phyloP scores from a whole-genome alignment of 768 basidiomycete genomes.

The Nidularia pulvinata region DNA sequence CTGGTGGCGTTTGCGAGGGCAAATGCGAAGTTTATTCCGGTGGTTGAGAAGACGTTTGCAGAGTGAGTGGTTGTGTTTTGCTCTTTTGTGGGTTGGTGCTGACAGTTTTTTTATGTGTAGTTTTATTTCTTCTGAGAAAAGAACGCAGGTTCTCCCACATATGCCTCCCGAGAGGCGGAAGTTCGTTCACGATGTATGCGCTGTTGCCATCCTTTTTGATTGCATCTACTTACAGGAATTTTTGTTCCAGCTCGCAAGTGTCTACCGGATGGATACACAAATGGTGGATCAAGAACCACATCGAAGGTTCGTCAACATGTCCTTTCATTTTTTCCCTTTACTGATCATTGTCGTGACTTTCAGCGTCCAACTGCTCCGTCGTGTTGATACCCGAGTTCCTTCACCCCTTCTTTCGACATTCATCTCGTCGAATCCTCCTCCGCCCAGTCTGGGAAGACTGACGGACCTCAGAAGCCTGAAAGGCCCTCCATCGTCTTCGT shows the following conservation, averaged over 20 bases:
- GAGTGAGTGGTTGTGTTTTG: conserved; percentile 53
- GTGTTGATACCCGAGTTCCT: conserved; percentile 83
- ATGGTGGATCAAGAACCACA: conserved; percentile 93
- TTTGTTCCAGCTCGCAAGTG: conserved; percentile 56
- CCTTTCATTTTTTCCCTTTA: background rate
- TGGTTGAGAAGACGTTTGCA: conserved; percentile 82
- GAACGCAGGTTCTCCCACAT: conserved; percentile 72
- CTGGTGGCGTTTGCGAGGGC: conserved; percentile 58
- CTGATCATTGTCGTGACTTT: background rate
- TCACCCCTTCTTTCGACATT: conserved; percentile 61
- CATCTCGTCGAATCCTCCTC: conserved; percentile 23
- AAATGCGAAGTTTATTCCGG: conserved; percentile 63
- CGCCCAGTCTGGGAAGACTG: conserved; percentile 57
- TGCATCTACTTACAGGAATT: background rate
- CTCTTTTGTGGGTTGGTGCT: conserved; percentile 9
- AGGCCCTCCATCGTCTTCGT: conserved; percentile 9
- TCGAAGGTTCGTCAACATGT: conserved; percentile 42
- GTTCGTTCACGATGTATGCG: conserved; percentile 76
- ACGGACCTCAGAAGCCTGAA: conserved; percentile 45
- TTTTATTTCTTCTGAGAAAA: conserved; percentile 70
- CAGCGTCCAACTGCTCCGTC: conserved; percentile 80
- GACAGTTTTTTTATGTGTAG: conserved; percentile 26
- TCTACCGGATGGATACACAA: conserved; percentile 83
- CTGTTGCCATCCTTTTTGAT: conserved; percentile 4
- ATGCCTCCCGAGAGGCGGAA: conserved; percentile 82